phyloP scores from a whole-genome alignment of 352 stramenopile species.

The Thalassiosira livingstoniorum region DNA sequence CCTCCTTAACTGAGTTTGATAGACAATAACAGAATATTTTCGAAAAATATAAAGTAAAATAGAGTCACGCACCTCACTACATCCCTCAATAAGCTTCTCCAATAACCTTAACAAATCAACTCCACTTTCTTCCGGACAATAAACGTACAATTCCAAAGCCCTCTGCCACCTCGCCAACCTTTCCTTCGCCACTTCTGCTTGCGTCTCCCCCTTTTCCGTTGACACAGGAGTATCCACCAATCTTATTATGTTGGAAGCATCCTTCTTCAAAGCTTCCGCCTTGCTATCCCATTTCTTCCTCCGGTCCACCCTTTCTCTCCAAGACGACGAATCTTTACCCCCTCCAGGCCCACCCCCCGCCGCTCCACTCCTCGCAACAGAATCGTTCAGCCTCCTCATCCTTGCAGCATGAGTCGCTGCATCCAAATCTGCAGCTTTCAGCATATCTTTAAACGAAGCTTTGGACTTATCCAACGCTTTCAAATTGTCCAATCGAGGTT shows the following conservation, averaged over 20 bases:
- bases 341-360: neutral
- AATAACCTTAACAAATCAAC: conserved; percentile 72
- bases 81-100: conserved; percentile 77
- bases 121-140: conserved; percentile 57
- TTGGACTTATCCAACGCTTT: conserved; percentile 32
- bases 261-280: conserved; percentile 45
- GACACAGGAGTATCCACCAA: conserved; percentile 30
- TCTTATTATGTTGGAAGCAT: conserved; percentile 31
- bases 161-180: conserved; percentile 72
- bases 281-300: conserved; percentile 45
- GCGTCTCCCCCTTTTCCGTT: conserved; percentile 42
- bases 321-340: conserved; percentile 22
- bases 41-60: no score
- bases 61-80: conserved; percentile 59
- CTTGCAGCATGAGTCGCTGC: conserved; percentile 26
- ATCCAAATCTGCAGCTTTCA: conserved; percentile 44
- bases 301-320: conserved; percentile 34
- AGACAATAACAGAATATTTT: no score
- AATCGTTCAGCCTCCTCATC: conserved; percentile 29
- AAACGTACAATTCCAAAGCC: conserved; percentile 80
- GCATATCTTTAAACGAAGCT: conserved; percentile 43
- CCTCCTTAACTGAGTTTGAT: no score
- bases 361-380: conserved; percentile 19
- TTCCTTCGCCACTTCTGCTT: conserved; percentile 60
- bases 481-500: conserved; percentile 47